Evolutionary conservation across 2,329 filamentous ascomycete genomes (phyloP), one percentile per base, ranked within the genome.

Genomic region (Fusarium clavum): DNA sequence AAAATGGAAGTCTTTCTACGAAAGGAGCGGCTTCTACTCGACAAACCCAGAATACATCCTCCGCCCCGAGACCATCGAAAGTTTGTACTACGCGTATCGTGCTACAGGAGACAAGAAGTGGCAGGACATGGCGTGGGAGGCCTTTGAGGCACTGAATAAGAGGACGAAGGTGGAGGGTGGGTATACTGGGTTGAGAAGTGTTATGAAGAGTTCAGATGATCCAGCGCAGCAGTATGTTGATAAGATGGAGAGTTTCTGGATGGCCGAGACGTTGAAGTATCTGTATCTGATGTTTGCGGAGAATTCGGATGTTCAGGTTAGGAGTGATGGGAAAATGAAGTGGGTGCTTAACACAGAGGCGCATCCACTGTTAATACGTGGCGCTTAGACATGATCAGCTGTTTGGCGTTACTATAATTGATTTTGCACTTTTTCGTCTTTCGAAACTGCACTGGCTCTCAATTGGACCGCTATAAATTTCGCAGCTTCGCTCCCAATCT

Each of bases 191-290:
- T 18, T 73, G 7, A 56, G 29, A 3, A 70, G 47, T 9, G 61
- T 67, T 2, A 73, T 73, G 64, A 56, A 46, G 34, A 61, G 43
- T 0, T 40, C 11, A 2, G 53, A 68, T 1, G 62, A 64, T 16
- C 41, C 57, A 1, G 41, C 44, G 6, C 24, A 24, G 1, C 25
- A 66, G 22, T 20, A 53, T 10, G 46, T 72, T 1, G 70, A 73
- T 3, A 73, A 73, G 51, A 73, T 73, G 70, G 70, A 73, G 41
- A 73, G 70, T 4, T 73, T 73, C 18, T 73, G 70, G 70, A 44
- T 73, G 6, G 70, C 70, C 0, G 71, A 73, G 41, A 73, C 67
- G 6, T 14, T 73, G 30, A 73, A 73, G n/a, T 73, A 73, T 29
- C 29, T 73, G 25, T 73, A 73, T 22, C 8, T 73, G 27, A 71